phyloP scores from a whole-genome alignment of 2,329 filamentous ascomycete genomes.

The Trichoderma koningii region DNA sequence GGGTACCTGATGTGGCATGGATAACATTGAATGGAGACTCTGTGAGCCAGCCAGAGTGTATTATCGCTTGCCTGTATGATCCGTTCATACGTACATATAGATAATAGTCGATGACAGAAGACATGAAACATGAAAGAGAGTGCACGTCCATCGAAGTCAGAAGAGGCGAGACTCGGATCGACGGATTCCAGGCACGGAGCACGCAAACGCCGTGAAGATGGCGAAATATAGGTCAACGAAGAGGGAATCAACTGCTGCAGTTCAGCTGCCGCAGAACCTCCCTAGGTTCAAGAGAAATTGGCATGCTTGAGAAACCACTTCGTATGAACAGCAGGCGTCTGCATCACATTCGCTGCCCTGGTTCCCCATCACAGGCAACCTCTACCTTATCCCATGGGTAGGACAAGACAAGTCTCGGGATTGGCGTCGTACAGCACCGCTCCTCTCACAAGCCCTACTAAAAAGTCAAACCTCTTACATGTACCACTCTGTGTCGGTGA shows the following conservation, averaged over 20 bases:
- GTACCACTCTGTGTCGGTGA: conserved; percentile 16
- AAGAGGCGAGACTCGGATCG: conserved; percentile 1
- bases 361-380: background rate
- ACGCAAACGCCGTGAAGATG: conserved; percentile 17
- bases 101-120: too few species aligned
- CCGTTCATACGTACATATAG: too few species aligned
- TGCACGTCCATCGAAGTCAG: background rate
- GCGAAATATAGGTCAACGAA: background rate
- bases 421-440: conserved; percentile 10
- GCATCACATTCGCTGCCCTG: too few species aligned
- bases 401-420: background rate
- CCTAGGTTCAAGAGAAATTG: too few species aligned
- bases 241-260: background rate
- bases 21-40: too few species aligned
- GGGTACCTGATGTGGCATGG: conserved; percentile 18
- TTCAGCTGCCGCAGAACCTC: too few species aligned
- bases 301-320: too few species aligned
- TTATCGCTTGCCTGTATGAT: too few species aligned
- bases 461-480: too few species aligned
- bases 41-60: too few species aligned
- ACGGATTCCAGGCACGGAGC: conserved; percentile 11
- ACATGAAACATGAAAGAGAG: background rate
- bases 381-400: background rate
- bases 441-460: conserved; percentile 9
- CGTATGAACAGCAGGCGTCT: too few species aligned